These are phyloP conservation scores for Penicillium parvum DNA, from an alignment of 495 filamentous ascomycete species.

Conservation along the genomic window DNA sequence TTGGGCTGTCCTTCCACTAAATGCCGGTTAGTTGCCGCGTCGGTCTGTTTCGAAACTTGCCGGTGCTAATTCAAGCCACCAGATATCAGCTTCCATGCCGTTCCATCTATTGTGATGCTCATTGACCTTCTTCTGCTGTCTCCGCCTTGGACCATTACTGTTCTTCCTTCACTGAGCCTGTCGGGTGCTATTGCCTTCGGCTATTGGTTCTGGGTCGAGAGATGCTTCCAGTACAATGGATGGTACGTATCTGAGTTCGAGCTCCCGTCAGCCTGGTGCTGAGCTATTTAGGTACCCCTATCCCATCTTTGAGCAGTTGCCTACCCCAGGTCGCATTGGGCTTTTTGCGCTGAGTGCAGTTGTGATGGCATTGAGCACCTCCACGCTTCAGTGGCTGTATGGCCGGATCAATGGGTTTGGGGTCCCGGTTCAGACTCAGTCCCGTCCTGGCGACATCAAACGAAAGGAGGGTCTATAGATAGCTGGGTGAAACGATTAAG, in stretches of 20 bases:
- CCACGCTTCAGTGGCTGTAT: slow-evolving; percentile 63
- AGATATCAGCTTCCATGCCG: slow-evolving; percentile 78
- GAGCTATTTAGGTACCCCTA: slow-evolving; percentile 67
- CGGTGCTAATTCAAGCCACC: slow-evolving; percentile 16
- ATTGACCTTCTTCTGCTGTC: slow-evolving; percentile 70
- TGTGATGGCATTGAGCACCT: slow-evolving; percentile 67
- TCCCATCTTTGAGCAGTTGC: slow-evolving; percentile 67
- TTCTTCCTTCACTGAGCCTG: slow-evolving; percentile 55
- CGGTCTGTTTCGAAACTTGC: neutral
- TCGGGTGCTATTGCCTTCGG: slow-evolving; percentile 61
- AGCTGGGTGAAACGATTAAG: too few relatives aligned
- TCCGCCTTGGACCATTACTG: slow-evolving; percentile 73
- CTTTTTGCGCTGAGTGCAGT: slow-evolving; percentile 68
- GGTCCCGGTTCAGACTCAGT: slow-evolving; percentile 13
- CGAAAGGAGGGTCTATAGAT: slow-evolving; percentile 21
- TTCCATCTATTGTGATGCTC: slow-evolving; percentile 66
- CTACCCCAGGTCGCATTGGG: slow-evolving; percentile 54
- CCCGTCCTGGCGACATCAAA: slow-evolving; percentile 32
- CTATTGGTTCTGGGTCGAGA: slow-evolving; percentile 90
- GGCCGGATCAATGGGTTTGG: slow-evolving; percentile 63
- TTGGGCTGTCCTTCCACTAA: slow-evolving; percentile 38
- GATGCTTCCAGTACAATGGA: slow-evolving; percentile 69
- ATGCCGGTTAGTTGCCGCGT: slow-evolving; percentile 34
- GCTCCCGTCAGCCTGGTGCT: slow-evolving; percentile 14
- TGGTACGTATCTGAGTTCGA: slow-evolving; percentile 46